phyloP scores from a whole-genome alignment of 768 basidiomycete genomes.

The Podaxis sp. region DNA sequence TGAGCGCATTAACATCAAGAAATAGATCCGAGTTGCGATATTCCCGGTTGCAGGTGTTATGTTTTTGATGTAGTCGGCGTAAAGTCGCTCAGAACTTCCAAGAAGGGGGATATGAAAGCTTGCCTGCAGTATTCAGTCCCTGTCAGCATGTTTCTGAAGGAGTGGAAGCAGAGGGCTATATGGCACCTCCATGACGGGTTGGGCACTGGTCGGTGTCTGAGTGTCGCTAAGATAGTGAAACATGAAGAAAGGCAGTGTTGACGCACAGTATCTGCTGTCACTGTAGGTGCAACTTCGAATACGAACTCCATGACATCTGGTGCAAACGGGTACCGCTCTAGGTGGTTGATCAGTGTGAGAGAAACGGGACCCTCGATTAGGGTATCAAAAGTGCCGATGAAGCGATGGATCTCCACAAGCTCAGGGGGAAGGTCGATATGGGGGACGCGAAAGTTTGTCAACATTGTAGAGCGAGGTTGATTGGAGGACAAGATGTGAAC shows the following conservation, averaged over 20 bases:
- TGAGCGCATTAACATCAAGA: background rate
- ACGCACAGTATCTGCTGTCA: background rate
- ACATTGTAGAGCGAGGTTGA: background rate
- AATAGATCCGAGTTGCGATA: background rate
- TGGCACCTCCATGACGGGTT: background rate
- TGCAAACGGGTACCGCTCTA: background rate
- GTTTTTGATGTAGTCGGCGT: background rate
- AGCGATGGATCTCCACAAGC: background rate
- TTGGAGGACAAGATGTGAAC: background rate
- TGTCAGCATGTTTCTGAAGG: background rate
- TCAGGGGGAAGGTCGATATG: background rate
- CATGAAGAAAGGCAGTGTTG: background rate
- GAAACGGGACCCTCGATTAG: background rate
- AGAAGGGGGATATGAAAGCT: constrained; percentile 8
- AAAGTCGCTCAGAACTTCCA: background rate
- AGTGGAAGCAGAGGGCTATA: background rate
- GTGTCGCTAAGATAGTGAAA: background rate
- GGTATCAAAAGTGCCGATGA: background rate
- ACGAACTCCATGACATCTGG: constrained; percentile 1
- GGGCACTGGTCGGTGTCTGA: background rate
- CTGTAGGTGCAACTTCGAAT: background rate
- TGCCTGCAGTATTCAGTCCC: background rate
- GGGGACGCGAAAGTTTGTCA: background rate
- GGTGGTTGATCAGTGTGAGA: background rate
- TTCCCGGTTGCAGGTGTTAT: background rate